Evolutionary conservation across 2,329 filamentous ascomycete species (phyloP), one percentile per base, ranked within the genome.

Genomic region (Truncatella angustata): DNA sequence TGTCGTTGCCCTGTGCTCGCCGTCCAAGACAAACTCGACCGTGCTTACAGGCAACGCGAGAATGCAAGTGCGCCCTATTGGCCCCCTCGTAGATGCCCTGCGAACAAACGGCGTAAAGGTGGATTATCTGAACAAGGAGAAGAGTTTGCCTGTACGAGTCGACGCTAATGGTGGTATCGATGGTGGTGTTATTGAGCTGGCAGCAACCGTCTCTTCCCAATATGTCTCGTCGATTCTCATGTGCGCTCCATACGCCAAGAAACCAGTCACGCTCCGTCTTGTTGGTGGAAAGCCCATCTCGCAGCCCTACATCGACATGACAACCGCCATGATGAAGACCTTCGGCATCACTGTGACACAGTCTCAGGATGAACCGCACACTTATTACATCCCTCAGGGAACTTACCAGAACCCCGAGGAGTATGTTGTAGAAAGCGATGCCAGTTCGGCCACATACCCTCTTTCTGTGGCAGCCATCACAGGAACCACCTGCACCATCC

Each of bases 291-390:
- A 96, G 70, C 93, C 94, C 39, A 96, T 99, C 58, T 97, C 93
- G 1, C 92, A 97, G 67, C 85, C 87, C 2, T 99, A 99, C 69
- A 97, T 99, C 63, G 91, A 99, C 67, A 97, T 99, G 93, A 99
- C 94, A 2, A 91, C 95, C 49, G 82, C 91, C 14, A 99, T 99
- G 93, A 99, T 99, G 94, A 81, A 82, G 50, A 81, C 88, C 2
- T 99, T 99, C 64, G 94, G 94, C 46, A 83, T 99, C 36, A 70
- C 85, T 35, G 94, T 97, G 11, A 78, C 84, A 56, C 85, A 82
- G 61, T 96, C 92, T 7, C 71, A 81, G 28, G 87, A 82, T 3
- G 91, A 97, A 63, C 82, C 87, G 42, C 88, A 97, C 66, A 96
- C 93, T 4, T 99, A 99, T 71, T 87, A 95, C 67, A 95, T 99